Conservation (phyloP, 345 rosid genomes). For the Stellera chamaejasme region DNA sequence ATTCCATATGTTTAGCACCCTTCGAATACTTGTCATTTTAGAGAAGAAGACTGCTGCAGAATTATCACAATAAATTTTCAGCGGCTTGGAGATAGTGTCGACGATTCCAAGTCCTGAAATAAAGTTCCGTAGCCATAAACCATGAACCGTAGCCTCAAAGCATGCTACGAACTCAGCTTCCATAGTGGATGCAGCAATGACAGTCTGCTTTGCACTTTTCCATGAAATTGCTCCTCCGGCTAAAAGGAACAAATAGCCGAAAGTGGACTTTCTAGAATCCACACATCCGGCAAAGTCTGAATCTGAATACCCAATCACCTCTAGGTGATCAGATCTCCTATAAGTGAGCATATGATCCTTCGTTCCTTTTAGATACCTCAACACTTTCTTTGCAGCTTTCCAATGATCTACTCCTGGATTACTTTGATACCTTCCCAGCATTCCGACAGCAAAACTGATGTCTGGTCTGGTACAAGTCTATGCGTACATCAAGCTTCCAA, state of each 20-base stretch:
- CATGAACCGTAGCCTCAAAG: slow-evolving; percentile 3
- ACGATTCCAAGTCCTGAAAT: slow-evolving; percentile 7
- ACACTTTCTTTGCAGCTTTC: slow-evolving; percentile 7
- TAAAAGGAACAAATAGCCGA: slow-evolving; percentile 8
- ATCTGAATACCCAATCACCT: slow-evolving; percentile 11
- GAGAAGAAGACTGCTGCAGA: not conserved
- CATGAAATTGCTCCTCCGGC: slow-evolving; percentile 4
- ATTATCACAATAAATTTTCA: slow-evolving; percentile 9
- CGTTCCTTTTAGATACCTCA: not conserved
- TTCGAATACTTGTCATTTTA: slow-evolving; percentile 2
- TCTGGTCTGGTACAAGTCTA: not conserved
- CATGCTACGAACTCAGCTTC: slow-evolving; percentile 7
- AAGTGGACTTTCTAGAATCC: not conserved
- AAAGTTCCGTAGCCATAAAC: slow-evolving; percentile 4
- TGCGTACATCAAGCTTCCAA: not conserved
- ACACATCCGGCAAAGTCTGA: slow-evolving; percentile 1
- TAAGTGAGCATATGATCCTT: slow-evolving; percentile 1
- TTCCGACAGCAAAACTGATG: slow-evolving; percentile 1
- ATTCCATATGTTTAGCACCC: slow-evolving; percentile 5
- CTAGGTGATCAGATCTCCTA: slow-evolving; percentile 1
- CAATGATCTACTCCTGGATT: not conserved
- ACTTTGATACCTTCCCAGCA: not conserved
- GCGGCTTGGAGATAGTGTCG: slow-evolving; percentile 2
- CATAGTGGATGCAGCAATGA: slow-evolving; percentile 11
- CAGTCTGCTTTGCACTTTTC: slow-evolving; percentile 4